These are phyloP conservation scores for Magnolia changhungtana DNA, from an alignment of 164 flowering plant genomes.

Conservation along the genomic window DNA sequence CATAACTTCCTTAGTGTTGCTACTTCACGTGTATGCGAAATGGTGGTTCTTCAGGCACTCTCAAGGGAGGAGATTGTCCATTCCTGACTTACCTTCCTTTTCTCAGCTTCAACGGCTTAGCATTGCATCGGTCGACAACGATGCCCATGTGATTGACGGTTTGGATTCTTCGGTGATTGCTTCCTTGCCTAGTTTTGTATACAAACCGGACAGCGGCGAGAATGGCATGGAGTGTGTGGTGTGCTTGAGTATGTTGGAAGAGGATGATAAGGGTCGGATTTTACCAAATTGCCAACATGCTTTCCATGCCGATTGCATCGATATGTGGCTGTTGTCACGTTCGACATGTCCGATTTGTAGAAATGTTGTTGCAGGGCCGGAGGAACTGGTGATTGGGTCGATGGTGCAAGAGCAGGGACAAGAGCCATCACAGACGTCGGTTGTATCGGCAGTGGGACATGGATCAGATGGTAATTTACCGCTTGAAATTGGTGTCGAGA, in stretches of 20 bases:
- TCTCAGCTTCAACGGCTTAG: background rate
- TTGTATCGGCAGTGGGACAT: background rate
- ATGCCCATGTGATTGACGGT: slow-evolving; percentile 29
- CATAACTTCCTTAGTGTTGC: slow-evolving; percentile 47
- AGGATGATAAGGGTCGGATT: slow-evolving; percentile 40
- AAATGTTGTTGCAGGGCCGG: slow-evolving; percentile 24
- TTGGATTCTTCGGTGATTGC: slow-evolving; percentile 41
- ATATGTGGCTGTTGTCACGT: slow-evolving; percentile 63
- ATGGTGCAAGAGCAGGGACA: background rate
- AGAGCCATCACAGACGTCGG: background rate
- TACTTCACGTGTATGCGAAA: slow-evolving; percentile 52
- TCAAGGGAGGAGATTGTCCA: slow-evolving; percentile 6
- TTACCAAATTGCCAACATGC: slow-evolving; percentile 49
- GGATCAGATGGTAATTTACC: background rate
- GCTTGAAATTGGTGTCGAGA: slow-evolving; percentile 16
- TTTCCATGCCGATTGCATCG: slow-evolving; percentile 67
- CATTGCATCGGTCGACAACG: slow-evolving; percentile 7
- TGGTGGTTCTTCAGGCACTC: slow-evolving; percentile 50
- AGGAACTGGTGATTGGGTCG: background rate
- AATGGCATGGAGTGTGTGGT: slow-evolving; percentile 46
- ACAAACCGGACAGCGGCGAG: slow-evolving; percentile 15
- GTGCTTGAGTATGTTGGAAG: slow-evolving; percentile 54
- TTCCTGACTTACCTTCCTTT: background rate
- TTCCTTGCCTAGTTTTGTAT: slow-evolving; percentile 49
- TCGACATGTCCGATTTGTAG: slow-evolving; percentile 64